Evolutionary conservation across 345 rosid species (phyloP).

Genomic region (Gossypium australe): DNA sequence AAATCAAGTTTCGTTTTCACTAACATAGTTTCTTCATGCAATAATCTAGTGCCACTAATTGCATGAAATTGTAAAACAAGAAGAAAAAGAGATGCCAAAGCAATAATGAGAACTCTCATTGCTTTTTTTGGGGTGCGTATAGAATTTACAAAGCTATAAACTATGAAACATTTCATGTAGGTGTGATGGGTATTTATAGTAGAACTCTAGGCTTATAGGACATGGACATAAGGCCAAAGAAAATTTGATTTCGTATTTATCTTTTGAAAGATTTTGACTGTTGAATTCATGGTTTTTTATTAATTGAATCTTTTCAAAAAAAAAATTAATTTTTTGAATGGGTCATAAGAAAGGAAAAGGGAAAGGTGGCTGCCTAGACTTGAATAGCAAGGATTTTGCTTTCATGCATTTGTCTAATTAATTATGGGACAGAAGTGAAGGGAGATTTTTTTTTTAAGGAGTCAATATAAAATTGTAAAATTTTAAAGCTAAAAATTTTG

Average conservation of each 20-base stretch:
- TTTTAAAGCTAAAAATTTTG: too few species aligned
- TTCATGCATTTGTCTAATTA: too few species aligned
- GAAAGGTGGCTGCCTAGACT: neutral
- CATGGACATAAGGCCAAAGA: neutral
- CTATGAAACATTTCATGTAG: neutral
- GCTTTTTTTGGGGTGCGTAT: neutral
- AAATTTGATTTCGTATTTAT: neutral
- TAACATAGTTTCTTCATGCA: slow-evolving; percentile 9
- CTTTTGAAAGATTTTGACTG: slow-evolving; percentile 24
- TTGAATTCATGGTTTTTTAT: slow-evolving; percentile 24
- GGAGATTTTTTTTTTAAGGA: too few species aligned
- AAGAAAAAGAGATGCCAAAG: slow-evolving; percentile 13
- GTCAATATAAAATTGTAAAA: too few species aligned
- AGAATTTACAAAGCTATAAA: too few species aligned
- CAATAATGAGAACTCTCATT: slow-evolving; percentile 18
- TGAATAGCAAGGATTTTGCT: slow-evolving; percentile 1
- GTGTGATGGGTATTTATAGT: neutral
- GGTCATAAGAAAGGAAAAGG: slow-evolving; percentile 8
- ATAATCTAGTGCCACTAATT: slow-evolving; percentile 23
- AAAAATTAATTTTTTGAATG: slow-evolving; percentile 9
- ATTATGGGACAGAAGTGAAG: too few species aligned
- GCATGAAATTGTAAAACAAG: slow-evolving; percentile 17
- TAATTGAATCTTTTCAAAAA: neutral
- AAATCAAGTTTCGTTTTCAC: slow-evolving; percentile 1
- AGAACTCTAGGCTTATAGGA: neutral